Base-by-base conservation (phyloP, 176 grass and related monocot genomes). In the Zizania latifolia region DNA sequence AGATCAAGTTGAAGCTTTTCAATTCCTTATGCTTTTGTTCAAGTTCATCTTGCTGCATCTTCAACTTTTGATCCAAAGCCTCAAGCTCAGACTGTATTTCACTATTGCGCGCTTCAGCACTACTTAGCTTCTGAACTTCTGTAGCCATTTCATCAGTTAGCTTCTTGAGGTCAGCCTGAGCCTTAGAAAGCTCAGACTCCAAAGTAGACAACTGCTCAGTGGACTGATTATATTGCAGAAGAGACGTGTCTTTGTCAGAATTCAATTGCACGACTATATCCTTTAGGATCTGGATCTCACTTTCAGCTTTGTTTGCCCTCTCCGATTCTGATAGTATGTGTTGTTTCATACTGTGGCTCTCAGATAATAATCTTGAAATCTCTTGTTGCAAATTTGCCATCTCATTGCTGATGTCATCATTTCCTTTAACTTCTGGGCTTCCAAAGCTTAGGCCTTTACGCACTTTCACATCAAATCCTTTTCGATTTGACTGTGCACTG, bases 291-390 rank as follows among this genome's bases (percentile, higher is more conserved):
- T 85, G 82, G 72, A 88, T 65, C 75, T 92, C 82, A 79, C 44
- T 86, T 63, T 86, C 92, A 60, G 89, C 87, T 86, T 90, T 90
- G 80, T 86, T 85, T 63, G 87, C 87, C 23, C 89, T 77, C 31
- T 90, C 85, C 39, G 72, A 90, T 89, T 90, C 95, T 82, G 71
- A 89, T 4, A 68, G 77, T 71, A 88, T 85, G 28, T 90, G 86
- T 19, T 86, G 80, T 78, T 86, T 95, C 43, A 94, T 37, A 76
- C 65, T 89, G 23, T 88, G 70, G 33, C 73, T 94, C 75, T 92
- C 94, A 8, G 86, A 74, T 73, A 90, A 84, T 29, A 92, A 81
- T 56, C 63, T 86, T 62, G 92, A 84, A 38, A 93, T 68, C 76
- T 94, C 92, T 82, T 95, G 77, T 66, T 99, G 82, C 65, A 89